These are phyloP conservation scores for Botrytis sinoallii DNA, from an alignment of 2,329 filamentous ascomycete species.

Conservation along the genomic window DNA sequence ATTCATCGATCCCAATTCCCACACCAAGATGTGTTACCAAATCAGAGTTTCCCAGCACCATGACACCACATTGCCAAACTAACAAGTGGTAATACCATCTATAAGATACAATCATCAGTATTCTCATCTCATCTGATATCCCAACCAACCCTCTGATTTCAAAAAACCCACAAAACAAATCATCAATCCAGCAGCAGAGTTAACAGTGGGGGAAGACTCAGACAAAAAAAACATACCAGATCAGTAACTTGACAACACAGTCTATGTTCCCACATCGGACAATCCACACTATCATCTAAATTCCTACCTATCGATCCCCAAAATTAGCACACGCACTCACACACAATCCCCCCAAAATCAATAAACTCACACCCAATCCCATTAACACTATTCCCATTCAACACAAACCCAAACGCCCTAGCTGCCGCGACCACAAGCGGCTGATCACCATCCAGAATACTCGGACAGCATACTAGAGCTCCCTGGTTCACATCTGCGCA, in stretches of 20 bases:
- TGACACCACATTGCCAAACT: constrained; percentile 9
- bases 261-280: neutral
- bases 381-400: neutral
- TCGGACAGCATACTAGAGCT: neutral
- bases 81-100: neutral
- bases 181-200: neutral
- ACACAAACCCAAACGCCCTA: neutral
- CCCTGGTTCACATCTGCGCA: neutral
- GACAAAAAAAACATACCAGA: neutral
- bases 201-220: neutral
- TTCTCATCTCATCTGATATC: neutral
- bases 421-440: neutral
- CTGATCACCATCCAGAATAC: neutral
- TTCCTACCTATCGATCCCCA: neutral
- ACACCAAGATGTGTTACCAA: no score
- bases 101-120: neutral
- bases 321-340: neutral
- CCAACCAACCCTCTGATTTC: neutral
- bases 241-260: constrained; percentile 8
- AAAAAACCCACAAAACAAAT: neutral
- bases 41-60: neutral
- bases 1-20: neutral
- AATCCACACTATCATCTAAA: neutral
- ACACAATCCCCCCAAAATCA: neutral
- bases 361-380: neutral